Evolutionary conservation across 805 yeast genomes (phyloP).

Genomic region (Teunomyces panamensis): DNA sequence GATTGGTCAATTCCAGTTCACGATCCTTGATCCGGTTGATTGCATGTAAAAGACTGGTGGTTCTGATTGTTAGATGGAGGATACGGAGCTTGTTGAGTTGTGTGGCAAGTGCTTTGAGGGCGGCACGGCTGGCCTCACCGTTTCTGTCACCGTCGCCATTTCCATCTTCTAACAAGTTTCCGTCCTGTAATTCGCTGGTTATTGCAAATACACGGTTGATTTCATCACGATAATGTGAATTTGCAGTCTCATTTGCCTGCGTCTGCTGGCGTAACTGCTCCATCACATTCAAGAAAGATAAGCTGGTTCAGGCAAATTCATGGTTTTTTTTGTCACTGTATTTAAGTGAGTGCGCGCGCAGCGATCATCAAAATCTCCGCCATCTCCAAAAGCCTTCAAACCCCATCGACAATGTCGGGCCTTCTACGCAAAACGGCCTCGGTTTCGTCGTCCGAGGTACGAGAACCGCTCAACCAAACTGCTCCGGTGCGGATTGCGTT

Average conservation of each 20-base stretch:
- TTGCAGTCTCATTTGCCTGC: slow-evolving; percentile 21
- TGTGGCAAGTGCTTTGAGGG: slow-evolving; percentile 24
- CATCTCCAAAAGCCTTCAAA: not conserved
- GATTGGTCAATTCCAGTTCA: not conserved
- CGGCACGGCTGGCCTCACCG: not conserved
- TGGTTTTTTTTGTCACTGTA: no score
- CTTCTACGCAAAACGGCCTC: not conserved
- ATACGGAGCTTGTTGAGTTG: slow-evolving; percentile 30
- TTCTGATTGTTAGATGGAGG: slow-evolving; percentile 14
- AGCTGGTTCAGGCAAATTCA: no score
- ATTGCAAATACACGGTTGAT: slow-evolving; percentile 26
- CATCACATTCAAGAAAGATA: not conserved
- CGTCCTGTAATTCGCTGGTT: slow-evolving; percentile 12
- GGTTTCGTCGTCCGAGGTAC: slow-evolving; percentile 7
- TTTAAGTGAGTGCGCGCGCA: no score
- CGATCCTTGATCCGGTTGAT: not conserved
- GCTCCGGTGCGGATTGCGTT: slow-evolving; percentile 57
- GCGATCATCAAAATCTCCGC: not conserved
- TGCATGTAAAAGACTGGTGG: slow-evolving; percentile 7
- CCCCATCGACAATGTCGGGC: not conserved
- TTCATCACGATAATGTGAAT: slow-evolving; percentile 16
- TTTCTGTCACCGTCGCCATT: not conserved
- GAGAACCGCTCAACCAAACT: slow-evolving; percentile 16
- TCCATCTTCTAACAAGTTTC: not conserved
- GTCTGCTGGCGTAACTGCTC: slow-evolving; percentile 1